Percentiles rank a stretch among this genome's conserved stretches.
phyloP scores from a whole-genome alignment of 345 rosid genomes.

The Trapa incisa region DNA sequence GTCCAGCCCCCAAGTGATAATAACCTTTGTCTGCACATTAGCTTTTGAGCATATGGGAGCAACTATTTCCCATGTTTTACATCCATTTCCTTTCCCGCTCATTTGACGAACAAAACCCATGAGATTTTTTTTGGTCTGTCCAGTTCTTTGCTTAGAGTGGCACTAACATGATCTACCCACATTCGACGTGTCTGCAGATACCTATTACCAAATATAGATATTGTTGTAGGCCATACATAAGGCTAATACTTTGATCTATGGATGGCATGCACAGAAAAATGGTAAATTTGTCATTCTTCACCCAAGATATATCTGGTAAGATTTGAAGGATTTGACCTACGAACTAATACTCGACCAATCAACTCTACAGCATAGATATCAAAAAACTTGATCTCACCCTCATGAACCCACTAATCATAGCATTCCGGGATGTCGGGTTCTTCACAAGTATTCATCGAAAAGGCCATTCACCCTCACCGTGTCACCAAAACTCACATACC shows the following conservation, averaged over 20 bases:
- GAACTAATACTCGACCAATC: constrained; percentile 22
- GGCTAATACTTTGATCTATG: constrained; percentile 48
- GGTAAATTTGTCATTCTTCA: constrained; percentile 38
- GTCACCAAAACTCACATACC: constrained; percentile 38
- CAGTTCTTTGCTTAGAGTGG: constrained; percentile 32
- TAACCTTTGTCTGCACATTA: constrained; percentile 63
- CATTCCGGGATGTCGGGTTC: constrained; percentile 51
- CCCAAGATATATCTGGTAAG: constrained; percentile 30
- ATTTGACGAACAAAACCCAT: constrained; percentile 74
- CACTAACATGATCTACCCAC: constrained; percentile 53
- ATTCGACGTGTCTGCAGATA: constrained; percentile 50
- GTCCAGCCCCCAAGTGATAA: constrained; percentile 52
- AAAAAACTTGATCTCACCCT: constrained; percentile 42
- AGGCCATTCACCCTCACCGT: constrained; percentile 30
- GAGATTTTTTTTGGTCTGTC: constrained; percentile 67
- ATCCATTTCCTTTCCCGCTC: constrained; percentile 79
- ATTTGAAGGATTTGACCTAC: constrained; percentile 20
- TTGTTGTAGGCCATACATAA: constrained; percentile 40
- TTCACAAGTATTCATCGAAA: constrained; percentile 50
- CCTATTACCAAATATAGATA: constrained; percentile 52
- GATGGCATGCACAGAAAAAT: constrained; percentile 45
- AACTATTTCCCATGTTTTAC: constrained; percentile 63
- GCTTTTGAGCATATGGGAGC: constrained; percentile 63
- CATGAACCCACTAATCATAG: constrained; percentile 35
- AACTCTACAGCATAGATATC: constrained; percentile 71